These are phyloP conservation scores for Vanilla planifolia DNA, from an alignment of 106 monocot genomes.

Conservation along the genomic window DNA sequence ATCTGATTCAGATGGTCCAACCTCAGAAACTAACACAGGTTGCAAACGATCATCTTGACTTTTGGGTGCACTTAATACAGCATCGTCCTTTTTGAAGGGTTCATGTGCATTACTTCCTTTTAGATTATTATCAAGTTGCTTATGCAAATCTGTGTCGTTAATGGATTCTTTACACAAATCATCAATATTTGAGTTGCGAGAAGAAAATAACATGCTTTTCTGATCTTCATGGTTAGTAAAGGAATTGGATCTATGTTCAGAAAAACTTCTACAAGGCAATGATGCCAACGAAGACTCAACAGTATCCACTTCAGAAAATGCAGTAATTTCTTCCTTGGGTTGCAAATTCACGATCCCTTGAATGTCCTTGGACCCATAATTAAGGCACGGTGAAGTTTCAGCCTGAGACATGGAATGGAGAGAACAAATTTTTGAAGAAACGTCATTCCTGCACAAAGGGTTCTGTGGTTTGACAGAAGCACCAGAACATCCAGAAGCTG, in stretches of 20 bases:
- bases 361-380: no score
- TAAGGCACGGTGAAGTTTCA: no score
- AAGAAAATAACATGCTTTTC: neutral
- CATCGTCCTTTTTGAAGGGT: conserved; percentile 4
- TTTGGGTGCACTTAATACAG: conserved; percentile 1
- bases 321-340: no score
- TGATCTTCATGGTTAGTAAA: neutral
- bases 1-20: conserved; percentile 29
- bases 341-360: no score
- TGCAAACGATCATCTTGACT: conserved; percentile 3
- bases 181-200: neutral
- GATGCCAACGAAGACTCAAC: neutral
- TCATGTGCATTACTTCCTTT: neutral
- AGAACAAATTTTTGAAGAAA: conserved; percentile 1
- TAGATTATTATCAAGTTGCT: neutral
- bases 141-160: neutral
- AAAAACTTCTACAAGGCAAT: neutral
- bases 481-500: neutral
- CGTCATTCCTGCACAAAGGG: neutral
- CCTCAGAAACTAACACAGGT: conserved; percentile 9
- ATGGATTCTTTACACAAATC: neutral
- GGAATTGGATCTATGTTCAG: neutral
- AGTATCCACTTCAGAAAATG: no score
- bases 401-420: no score
- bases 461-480: neutral